Base-by-base conservation (phyloP, 176 grass and related monocot genomes). In the Triticum turgidum region DNA sequence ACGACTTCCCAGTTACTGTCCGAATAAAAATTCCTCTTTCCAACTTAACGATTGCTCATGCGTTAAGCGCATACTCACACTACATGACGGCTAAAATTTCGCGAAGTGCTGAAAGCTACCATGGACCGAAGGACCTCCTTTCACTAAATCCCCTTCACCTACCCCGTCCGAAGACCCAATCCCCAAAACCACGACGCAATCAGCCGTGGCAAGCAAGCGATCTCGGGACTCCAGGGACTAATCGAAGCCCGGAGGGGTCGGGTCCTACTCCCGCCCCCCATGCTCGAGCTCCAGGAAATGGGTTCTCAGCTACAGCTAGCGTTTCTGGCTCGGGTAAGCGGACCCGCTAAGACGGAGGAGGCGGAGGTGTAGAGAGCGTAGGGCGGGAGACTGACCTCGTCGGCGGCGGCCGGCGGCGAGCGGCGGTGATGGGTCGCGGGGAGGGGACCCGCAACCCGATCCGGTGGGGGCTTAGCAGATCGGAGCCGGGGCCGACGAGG, bases 391-490 rank as follows among this genome's bases (percentile, higher is more conserved):
- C 90, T 80, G 86, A 95, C 86, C 86, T 88, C 88, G 86, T 68
- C 74, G 52, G 62, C 54, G 88, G 63, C 65, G 45, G 37, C 27
- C 82, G 69, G 79, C 88, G 82, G 93, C 87, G 90, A 81, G 83
- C 69, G 80, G 65, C 73, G 81, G 76, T 70, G 87, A 80, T 74
- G 73, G 88, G 84, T 80, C 71, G 80, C 75, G 41, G 81, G 62
- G 63, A 84, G 62, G 76, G 59, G 80, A 95, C 82, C 93, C 93
- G 90, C 80, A 88, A 95, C 93, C 90, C 93, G 93, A 90, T 95
- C 83, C 88, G 86, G 70, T 34, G 41, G 38, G 68, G 47, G 84
- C 13, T 84, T 92, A 95, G 90, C 89, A 91, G 90, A 92, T 95
- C 90, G 90, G 90, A 86, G 90, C 83, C 88, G 73, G 90, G 82